Evolutionary conservation across 139 green algal species (phyloP), one percentile per base, ranked within the genome.

Genomic region (Mesostigma viride): DNA sequence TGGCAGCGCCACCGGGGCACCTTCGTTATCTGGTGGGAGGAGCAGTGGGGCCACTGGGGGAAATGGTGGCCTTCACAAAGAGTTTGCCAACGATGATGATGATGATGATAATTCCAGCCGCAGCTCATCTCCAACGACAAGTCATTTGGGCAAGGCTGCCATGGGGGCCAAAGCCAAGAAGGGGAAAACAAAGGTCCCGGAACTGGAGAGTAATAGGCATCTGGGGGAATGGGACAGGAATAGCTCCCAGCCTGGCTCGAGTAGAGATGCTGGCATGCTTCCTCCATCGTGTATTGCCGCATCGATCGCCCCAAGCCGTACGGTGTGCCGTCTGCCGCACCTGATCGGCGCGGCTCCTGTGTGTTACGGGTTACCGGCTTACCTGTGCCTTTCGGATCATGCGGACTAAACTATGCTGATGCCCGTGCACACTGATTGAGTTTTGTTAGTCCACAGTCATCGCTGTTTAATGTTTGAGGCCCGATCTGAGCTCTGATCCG

Each of bases 281-380:
- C 5, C 60, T 17, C 31, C 3, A 24, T 46, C 60, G 3, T 69
- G 44, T 34, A 58, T 76, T 3, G 70, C 64, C 1, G 51, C 6
- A 11, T 72, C 84, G 0, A 71, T 95, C 28, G 45, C 66, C 0
- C 44, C 3, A 4, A 79, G 71, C 35, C 65, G 90, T 1, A 34
- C 3, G 0, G 80, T 80, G 14, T 96, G 90, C 80, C 80, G 79
- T 60, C 76, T 96, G 68, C 75, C 69, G 4, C 65, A 81, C 64
- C 73, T 96, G 1, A 92, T 94, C 65, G 90, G 90, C 0, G 77
- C 85, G 0, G 87, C 90, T 3, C 86, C 90, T 1, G 87, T 96
- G n/a, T 89, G 79, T 71, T 96, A 95, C 69, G 90, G 90, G 33
- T 14, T 96, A 26, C 90, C 90, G 8, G n/a, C n/a, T n/a, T n/a